Conservation (phyloP, 371 early-diverging fungal species). For the Lichtheimia ramosa region DNA sequence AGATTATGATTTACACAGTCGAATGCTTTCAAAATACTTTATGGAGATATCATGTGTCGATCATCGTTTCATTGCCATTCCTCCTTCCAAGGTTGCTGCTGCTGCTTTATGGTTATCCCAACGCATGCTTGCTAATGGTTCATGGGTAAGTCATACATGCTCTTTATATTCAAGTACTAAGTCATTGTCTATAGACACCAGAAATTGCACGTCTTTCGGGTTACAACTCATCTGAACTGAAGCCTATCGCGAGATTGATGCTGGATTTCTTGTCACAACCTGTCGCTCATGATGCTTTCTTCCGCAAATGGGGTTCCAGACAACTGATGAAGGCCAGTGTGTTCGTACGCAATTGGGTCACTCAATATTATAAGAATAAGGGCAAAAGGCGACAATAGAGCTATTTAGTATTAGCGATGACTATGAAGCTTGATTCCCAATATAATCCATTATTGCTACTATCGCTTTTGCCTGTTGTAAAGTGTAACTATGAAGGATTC, state of each 20-base stretch:
- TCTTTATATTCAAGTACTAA: background rate
- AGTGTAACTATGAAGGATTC: too few relatives aligned
- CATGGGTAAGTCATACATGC: slow-evolving; percentile 64
- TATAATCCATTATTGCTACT: too few relatives aligned
- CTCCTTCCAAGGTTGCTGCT: slow-evolving; percentile 85
- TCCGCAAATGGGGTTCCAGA: slow-evolving; percentile 78
- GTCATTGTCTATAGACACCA: slow-evolving; percentile 33
- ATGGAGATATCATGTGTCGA: slow-evolving; percentile 94
- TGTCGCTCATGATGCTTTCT: slow-evolving; percentile 64
- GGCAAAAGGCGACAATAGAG: background rate
- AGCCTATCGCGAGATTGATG: slow-evolving; percentile 63
- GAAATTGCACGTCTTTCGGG: slow-evolving; percentile 75
- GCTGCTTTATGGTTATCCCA: slow-evolving; percentile 88
- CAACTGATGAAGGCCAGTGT: slow-evolving; percentile 76
- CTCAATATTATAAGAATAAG: slow-evolving; percentile 26
- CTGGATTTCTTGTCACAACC: slow-evolving; percentile 63
- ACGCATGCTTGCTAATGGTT: slow-evolving; percentile 75
- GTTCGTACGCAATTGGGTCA: slow-evolving; percentile 67
- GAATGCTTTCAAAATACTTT: slow-evolving; percentile 94
- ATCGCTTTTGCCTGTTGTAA: too few relatives aligned
- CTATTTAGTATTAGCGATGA: background rate
- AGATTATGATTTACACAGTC: slow-evolving; percentile 81
- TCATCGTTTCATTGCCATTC: slow-evolving; percentile 71
- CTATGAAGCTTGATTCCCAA: too few relatives aligned
- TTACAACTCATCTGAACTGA: slow-evolving; percentile 70